Conservation (phyloP, 2,329 filamentous ascomycete genomes). For the Fusarium sp. region DNA sequence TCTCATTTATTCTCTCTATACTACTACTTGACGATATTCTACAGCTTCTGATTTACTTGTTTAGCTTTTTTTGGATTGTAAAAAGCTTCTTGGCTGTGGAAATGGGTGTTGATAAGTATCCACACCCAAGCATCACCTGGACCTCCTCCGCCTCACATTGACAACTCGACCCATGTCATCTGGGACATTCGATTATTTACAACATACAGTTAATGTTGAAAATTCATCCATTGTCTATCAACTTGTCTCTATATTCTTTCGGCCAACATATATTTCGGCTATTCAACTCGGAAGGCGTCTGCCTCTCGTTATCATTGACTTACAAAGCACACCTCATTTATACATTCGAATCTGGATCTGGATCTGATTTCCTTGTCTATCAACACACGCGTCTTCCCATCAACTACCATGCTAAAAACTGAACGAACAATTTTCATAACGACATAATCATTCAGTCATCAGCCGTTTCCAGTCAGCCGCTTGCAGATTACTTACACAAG, state of each 20-base stretch:
- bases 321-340: constrained; percentile 9
- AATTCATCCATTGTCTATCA: neutral
- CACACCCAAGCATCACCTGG: constrained; percentile 38
- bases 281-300: neutral
- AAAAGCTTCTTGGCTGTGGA: constrained; percentile 5
- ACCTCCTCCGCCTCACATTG: constrained; percentile 32
- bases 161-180: constrained; percentile 40
- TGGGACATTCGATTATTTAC: constrained; percentile 8
- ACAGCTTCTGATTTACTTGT: neutral
- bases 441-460: constrained; percentile 50
- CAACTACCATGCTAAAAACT: constrained; percentile 20
- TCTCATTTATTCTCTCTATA: constrained; percentile 3
- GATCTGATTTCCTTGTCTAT: constrained; percentile 34
- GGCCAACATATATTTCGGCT: neutral
- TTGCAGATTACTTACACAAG: constrained; percentile 46
- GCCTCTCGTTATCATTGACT: neutral
- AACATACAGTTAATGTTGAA: constrained; percentile 2
- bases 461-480: constrained; percentile 46
- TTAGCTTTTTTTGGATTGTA: constrained; percentile 6
- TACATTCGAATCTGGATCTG: constrained; percentile 4
- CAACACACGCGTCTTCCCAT: constrained; percentile 17
- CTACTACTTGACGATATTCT: neutral
- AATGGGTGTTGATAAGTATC: constrained; percentile 38
- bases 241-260: neutral
- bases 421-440: constrained; percentile 43